Evolutionary conservation across 371 early-diverging fungal species (phyloP).

Genomic region (Paraphysoderma sedebokerense): DNA sequence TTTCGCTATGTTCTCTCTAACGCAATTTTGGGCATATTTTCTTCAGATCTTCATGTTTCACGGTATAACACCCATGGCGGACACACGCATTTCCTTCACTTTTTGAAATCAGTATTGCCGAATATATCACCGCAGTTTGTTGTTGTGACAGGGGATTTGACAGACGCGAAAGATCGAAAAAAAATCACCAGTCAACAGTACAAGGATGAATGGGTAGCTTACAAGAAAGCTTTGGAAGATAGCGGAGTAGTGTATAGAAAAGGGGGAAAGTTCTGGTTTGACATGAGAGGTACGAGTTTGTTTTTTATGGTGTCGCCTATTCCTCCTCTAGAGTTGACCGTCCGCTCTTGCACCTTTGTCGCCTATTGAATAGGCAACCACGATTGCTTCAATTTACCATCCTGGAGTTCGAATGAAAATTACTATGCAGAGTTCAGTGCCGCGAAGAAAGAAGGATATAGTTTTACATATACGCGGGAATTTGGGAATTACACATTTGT

Average conservation of each 20-base stretch:
- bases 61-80: constrained; percentile 43
- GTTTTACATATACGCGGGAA: constrained; percentile 27
- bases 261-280: constrained; percentile 49
- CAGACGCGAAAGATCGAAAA: constrained; percentile 62
- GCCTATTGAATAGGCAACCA: constrained; percentile 32
- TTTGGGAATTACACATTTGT: constrained; percentile 67
- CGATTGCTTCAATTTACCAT: constrained; percentile 63
- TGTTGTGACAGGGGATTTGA: constrained; percentile 43
- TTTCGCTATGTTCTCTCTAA: no score
- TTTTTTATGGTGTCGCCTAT: constrained; percentile 11
- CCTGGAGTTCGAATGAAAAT: constrained; percentile 40
- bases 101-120: constrained; percentile 11
- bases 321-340: background rate
- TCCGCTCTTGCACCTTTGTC: background rate
- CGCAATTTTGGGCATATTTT: no score
- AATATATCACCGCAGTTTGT: constrained; percentile 18
- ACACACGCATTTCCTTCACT: constrained; percentile 43
- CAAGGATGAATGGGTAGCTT: constrained; percentile 63
- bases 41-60: constrained; percentile 75
- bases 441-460: constrained; percentile 35
- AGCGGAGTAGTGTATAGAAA: constrained; percentile 5
- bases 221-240: constrained; percentile 33
- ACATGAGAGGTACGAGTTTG: constrained; percentile 53
- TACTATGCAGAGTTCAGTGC: constrained; percentile 39
- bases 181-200: constrained; percentile 52